A percentile compares a stretch with the other conserved stretches of the same genome.
These are phyloP conservation scores for Eleusine indica DNA, from an alignment of 176 grass and related monocot genomes.

Conservation along the genomic window DNA sequence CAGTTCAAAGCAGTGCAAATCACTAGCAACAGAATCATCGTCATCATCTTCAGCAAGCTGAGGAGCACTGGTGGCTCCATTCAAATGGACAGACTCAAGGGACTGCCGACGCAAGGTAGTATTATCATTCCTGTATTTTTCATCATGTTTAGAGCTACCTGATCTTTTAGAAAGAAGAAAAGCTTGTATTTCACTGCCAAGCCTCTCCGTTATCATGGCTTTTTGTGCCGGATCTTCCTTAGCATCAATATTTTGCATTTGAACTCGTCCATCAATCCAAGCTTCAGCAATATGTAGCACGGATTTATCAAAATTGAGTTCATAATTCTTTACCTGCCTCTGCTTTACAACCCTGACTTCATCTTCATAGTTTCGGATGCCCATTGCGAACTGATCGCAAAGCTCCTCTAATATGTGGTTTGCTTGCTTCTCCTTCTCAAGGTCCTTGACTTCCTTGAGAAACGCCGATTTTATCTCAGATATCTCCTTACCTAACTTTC, in stretches of 20 bases:
- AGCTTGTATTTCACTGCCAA: slow-evolving; percentile 74
- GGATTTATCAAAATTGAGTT: slow-evolving; percentile 68
- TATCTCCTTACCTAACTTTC: slow-evolving; percentile 72
- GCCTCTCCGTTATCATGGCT: slow-evolving; percentile 59
- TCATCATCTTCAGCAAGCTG: slow-evolving; percentile 72
- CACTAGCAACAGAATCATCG: slow-evolving; percentile 72
- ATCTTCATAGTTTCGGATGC: slow-evolving; percentile 71
- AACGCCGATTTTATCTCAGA: slow-evolving; percentile 80
- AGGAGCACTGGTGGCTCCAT: slow-evolving; percentile 78
- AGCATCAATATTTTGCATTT: slow-evolving; percentile 73
- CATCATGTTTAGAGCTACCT: slow-evolving; percentile 34
- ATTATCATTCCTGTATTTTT: slow-evolving; percentile 32
- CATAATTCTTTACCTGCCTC: slow-evolving; percentile 50
- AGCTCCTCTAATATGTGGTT: slow-evolving; percentile 73
- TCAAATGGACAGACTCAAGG: slow-evolving; percentile 83
- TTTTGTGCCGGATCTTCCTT: slow-evolving; percentile 45
- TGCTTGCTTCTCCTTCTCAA: slow-evolving; percentile 76
- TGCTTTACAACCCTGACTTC: slow-evolving; percentile 82
- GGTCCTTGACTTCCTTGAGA: slow-evolving; percentile 65
- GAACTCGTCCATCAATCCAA: slow-evolving; percentile 85
- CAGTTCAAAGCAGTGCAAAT: slow-evolving; percentile 87
- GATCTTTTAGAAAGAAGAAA: slow-evolving; percentile 61
- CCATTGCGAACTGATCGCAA: slow-evolving; percentile 78
- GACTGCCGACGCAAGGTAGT: slow-evolving; percentile 71
- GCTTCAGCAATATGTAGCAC: slow-evolving; percentile 78